Evolutionary conservation across 208 protist species (phyloP), one percentile per base, ranked within the genome.

Genomic region (Trypanosoma caninum): DNA sequence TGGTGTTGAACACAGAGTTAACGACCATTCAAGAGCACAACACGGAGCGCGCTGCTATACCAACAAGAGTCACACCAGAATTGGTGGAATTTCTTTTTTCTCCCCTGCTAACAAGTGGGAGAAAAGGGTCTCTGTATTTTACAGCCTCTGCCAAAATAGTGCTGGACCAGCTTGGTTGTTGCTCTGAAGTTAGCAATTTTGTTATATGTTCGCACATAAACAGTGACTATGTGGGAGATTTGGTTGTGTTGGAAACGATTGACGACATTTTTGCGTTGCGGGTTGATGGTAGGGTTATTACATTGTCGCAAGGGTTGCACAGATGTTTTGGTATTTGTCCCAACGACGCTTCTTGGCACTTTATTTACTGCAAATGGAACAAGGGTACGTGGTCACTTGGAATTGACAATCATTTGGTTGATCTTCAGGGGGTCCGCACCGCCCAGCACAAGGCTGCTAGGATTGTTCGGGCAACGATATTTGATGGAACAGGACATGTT

Each of bases 401-500:
- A 28, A 69, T 95, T n/a, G 84, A 95, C 46, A 65, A 59, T 18
- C 53, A 47, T 44, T 56, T 82, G 20, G 62, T 89, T 9, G 75
- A 83, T 35, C 69, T 95, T 46, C 59, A 64, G 34, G 89, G 89
- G 2, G 54, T 63, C 14, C 83, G 84, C 40, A 79, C 62, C 27
- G 67, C 54, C 50, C 76, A 76, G 37, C 63, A 56, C 25, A 83
- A 84, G 69, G 65, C 72, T 18, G 48, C 84, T 27, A 72, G 59
- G 38, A 68, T 94, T 4, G 59, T 65, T 42, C 65, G 44, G 11
- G 70, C 78, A 16, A 68, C 60, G 13, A 76, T 81, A 50, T 72
- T 92, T 35, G 58, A 69, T 45, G 82, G 83, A 38, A 40, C 46
- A 20, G 89, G 89, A n/a, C 86, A 89, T 69, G 57, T 91, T 13